These are phyloP conservation scores for Podospora tetraspora DNA, from an alignment of 495 filamentous ascomycete genomes.

Conservation along the genomic window DNA sequence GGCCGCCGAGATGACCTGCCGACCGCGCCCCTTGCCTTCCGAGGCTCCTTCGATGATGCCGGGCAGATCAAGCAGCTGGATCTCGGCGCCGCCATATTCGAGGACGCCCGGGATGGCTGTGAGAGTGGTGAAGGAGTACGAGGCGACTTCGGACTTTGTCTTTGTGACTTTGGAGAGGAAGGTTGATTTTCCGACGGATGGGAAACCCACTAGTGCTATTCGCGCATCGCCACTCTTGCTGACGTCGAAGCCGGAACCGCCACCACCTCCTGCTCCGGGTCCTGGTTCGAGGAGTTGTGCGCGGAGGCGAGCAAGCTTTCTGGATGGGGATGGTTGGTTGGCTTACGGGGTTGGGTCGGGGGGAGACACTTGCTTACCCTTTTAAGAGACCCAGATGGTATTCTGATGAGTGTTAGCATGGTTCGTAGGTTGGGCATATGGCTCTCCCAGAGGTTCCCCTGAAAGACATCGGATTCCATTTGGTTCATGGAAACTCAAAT, in stretches of 20 bases:
- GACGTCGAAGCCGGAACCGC: constrained; percentile 84
- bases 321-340: constrained; percentile 34
- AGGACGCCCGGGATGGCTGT: constrained; percentile 97
- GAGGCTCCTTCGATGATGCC: constrained; percentile 98
- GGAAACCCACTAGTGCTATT: constrained; percentile 95
- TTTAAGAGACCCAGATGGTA: constrained; percentile 98
- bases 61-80: constrained; percentile 95
- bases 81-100: constrained; percentile 97
- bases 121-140: constrained; percentile 96
- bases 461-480: neutral
- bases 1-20: constrained; percentile 97
- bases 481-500: neutral
- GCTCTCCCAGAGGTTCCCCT: neutral
- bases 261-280: constrained; percentile 70
- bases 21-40: constrained; percentile 92
- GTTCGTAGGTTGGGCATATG: neutral
- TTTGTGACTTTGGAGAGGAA: constrained; percentile 99
- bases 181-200: constrained; percentile 97
- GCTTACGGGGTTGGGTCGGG: neutral
- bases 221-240: constrained; percentile 95
- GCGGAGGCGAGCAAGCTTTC: constrained; percentile 91
- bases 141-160: constrained; percentile 92
- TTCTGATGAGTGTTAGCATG: constrained; percentile 48
- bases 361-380: constrained; percentile 54
- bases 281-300: constrained; percentile 93